Conservation (phyloP, 2,329 filamentous ascomycete species). For the Myriosclerotinia curreyana region DNA sequence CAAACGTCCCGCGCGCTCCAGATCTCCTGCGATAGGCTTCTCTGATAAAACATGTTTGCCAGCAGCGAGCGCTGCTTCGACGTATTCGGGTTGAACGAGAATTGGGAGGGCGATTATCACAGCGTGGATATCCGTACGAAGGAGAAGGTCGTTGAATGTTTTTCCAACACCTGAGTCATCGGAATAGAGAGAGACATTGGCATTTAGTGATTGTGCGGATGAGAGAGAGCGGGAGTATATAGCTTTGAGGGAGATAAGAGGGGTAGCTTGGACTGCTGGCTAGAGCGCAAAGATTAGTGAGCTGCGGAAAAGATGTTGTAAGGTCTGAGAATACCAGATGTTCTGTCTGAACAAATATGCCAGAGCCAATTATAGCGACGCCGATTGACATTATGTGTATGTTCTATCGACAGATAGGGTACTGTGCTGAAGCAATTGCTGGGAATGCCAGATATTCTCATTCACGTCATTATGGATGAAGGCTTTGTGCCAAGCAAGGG, state of each 20-base stretch:
- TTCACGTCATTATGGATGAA: background rate
- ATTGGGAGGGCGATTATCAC: conserved; percentile 50
- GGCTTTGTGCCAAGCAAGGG: conserved; percentile 2
- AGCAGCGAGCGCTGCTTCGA: conserved; percentile 48
- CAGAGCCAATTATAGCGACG: conserved; percentile 60
- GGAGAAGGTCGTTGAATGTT: conserved; percentile 45
- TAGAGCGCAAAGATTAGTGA: conserved; percentile 27
- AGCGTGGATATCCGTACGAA: conserved; percentile 38
- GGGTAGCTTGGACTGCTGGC: conserved; percentile 57
- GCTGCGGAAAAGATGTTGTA: background rate
- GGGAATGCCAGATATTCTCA: background rate
- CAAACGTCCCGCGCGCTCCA: conserved; percentile 48
- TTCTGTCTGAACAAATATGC: conserved; percentile 59
- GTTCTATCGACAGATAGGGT: background rate
- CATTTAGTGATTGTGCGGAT: conserved; percentile 41
- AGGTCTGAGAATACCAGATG: conserved; percentile 47
- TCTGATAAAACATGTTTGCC: conserved; percentile 55
- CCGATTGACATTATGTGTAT: conserved; percentile 44
- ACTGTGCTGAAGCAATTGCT: background rate
- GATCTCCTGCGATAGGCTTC: conserved; percentile 52
- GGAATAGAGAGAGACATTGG: conserved; percentile 42
- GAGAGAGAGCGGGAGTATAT: conserved; percentile 39
- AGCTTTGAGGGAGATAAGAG: conserved; percentile 52
- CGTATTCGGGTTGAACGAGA: conserved; percentile 47
- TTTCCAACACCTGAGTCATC: conserved; percentile 38